Evolutionary conservation across 345 rosid genomes (phyloP), one percentile per base, ranked within the genome.

Genomic region (Boechera retrofracta): DNA sequence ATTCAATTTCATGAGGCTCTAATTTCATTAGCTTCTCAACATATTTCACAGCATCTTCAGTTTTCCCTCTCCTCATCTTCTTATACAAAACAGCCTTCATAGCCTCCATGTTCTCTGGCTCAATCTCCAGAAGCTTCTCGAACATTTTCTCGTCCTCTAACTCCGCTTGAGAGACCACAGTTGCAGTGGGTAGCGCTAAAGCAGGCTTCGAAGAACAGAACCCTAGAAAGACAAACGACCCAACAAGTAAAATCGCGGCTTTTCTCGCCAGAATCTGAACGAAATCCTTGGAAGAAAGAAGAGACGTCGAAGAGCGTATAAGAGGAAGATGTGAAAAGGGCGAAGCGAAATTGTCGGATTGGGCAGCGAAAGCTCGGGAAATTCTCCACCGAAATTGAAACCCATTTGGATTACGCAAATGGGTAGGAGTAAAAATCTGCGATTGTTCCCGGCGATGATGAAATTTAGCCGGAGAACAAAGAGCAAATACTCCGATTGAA

Each of bases 51-150:
- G 97, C 97, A 64, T 87, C 92, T 77, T 83, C 76, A 61, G 74
- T 75, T 78, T 78, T 83, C 13, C 97, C 92, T 67, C 81, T 87
- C 83, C 95, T 94, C 92, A 89, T 90, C 86, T 90, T 94, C 80
- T 73, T 77, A 53, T 89, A 76, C 82, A 94, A 71, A 74, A 86
- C 80, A 71, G 83, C 88, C 79, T 92, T 94, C 89, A 90, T 67
- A 0, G 92, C 97, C 54, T 89, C 87, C 76, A 87, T 81, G 74
- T 92, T 88, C 39, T 69, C 75, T 0, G 97, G 91, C 68, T 92
- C 97, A 56, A 29, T 86, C 82, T 89, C 89, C 79, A 92, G 67
- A 74, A 92, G 21, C 79, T 80, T 83, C 83, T 89, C 97, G 39
- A 65, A 84, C 89, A 82, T 83, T 75, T 61, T 82, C 65, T 87